phyloP scores from a whole-genome alignment of 176 grass and related monocot genomes.

The Cenchrus americanus region DNA sequence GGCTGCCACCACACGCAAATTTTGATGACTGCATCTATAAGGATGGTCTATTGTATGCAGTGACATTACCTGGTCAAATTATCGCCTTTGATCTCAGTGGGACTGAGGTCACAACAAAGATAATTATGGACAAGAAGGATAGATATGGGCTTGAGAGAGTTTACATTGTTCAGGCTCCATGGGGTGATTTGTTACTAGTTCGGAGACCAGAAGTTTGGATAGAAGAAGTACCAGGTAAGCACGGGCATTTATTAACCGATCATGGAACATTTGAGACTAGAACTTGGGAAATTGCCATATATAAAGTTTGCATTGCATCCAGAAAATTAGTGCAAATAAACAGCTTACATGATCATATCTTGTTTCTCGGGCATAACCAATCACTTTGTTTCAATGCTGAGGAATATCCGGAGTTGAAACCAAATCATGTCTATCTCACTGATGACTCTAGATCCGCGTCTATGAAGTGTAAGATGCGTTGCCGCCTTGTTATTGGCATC shows the following conservation, averaged over 20 bases:
- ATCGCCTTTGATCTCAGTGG: not conserved
- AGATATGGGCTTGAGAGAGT: not conserved
- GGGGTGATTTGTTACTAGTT: not conserved
- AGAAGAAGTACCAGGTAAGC: not conserved
- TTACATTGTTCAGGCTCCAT: not conserved
- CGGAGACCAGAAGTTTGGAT: not conserved
- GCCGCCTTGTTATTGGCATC: not conserved
- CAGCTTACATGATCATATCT: not conserved
- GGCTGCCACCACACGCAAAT: not conserved
- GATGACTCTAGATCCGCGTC: not conserved
- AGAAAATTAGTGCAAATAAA: not conserved
- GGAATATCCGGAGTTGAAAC: not conserved
- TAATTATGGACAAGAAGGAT: not conserved
- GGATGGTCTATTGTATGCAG: not conserved
- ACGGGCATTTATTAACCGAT: not conserved
- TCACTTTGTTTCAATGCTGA: not conserved
- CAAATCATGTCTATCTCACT: not conserved
- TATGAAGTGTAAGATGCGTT: not conserved
- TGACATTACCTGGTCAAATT: not conserved
- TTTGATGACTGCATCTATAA: not conserved
- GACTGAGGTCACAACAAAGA: not conserved
- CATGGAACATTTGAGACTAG: not conserved
- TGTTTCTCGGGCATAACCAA: not conserved
- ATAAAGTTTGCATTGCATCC: not conserved
- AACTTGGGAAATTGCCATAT: not conserved